Evolutionary conservation across 768 basidiomycete genomes (phyloP), one percentile per base, ranked within the genome.

Genomic region (Tephrocybe sp.): DNA sequence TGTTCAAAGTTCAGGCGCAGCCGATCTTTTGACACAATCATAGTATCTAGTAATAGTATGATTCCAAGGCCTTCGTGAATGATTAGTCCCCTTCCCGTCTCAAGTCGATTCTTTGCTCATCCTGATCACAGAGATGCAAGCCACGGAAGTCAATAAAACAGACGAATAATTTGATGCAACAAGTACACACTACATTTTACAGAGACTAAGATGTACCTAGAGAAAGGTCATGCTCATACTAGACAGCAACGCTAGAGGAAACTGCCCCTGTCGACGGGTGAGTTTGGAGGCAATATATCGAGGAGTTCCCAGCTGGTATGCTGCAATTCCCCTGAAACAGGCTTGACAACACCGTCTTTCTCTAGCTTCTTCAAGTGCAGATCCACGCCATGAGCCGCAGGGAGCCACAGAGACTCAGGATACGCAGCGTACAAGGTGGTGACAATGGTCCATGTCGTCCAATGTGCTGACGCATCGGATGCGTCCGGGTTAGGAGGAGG

Each of bases 281-380:
- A 17, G 13, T 48, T 33, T n/a, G 36, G 39, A 6, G 50, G 46
- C 17, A 58, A 33, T 6, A 56, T 40, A 42, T 58, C 58, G 5
- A 64, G 31, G 48, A 68, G 39, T 56, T 60, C 71, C 86, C 87
- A 87, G 36, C 58, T 64, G 5, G 71, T 67, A 23, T 81, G 71
- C 45, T 72, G 72, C 7, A 72, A 77, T 51, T 83, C 79, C 2
- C 83, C 86, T 26, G 71, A 75, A 9, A 79, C 50, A 19, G 62
- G 66, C 52, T 63, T 68, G 4, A 89, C 86, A 39, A 70, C 67
- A 1, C 80, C 81, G 41, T 95, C 92, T 1, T 61, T 68, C 59
- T 81, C 73, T 46, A 94, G 67, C 66, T 96, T 96, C 50, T 68
- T 67, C 59, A 95, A 68, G 64, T 95, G 93, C 51, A 89, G 65